Base-by-base conservation (phyloP, 2,329 filamentous ascomycete species). In the Epichloe hybrida region DNA sequence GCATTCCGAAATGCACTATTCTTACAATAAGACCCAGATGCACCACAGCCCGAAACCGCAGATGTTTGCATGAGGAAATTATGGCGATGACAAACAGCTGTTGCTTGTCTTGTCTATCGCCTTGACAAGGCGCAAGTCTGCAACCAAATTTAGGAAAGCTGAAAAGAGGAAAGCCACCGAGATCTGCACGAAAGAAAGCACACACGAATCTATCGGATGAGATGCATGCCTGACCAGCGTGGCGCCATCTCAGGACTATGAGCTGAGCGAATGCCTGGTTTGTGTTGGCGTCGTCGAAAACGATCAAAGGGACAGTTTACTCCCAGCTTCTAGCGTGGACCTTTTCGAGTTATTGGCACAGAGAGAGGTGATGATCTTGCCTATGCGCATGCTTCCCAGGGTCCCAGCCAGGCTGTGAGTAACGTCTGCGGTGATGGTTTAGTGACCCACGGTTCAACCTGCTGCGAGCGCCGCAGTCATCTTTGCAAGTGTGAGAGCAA, bases 381-480 rank as follows among this genome's bases (percentile, higher is more conserved):
- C 87, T 0, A 89, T 79, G 0, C 71, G 67, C 0, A 86, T 87
- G 58, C 79, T 81, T 17, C 87, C 87, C 17, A 17, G 84, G 80
- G 77, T 0, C 87, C 88, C 1, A 88, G 87, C 20, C 17, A 77
- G 1, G 81, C 78, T 23, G 84, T 86, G 59, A 87, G 77, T 0
- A 86, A 86, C 2, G 86, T 88, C 63, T 88, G 83, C 0, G 83
- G 83, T 4, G 79, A 83, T 2, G 84, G 81, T 66, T 88, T 88
- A 15, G 79, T 72, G 15, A 90, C 72, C 79, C 17, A 90, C 86
- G 1, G 83, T 86, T 63, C 84, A 88, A 20, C 84, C 85, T 12
- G 84, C 84, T 23, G 84, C 85, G 31, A 88, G 68, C 1, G 79
- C 80, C 0, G 79, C 68, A 2, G 64, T 68, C 8, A 69, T 64